Evolutionary conservation across 2,329 filamentous ascomycete genomes (phyloP).

Genomic region (Nothopassalora personata): DNA sequence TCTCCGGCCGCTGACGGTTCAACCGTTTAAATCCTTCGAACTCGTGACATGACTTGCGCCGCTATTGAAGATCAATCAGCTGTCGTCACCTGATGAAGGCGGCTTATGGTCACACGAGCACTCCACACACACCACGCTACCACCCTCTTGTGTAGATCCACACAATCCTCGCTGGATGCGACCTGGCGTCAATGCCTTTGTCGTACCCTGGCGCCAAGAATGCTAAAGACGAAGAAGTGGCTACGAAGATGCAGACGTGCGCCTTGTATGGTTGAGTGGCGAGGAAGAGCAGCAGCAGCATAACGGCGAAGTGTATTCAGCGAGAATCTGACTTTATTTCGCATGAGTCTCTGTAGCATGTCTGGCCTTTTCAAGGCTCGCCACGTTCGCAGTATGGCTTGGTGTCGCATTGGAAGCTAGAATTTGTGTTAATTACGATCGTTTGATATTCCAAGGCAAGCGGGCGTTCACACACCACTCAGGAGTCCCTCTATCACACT

Average conservation of each 20-base stretch:
- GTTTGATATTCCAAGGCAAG: not conserved
- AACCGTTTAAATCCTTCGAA: no score
- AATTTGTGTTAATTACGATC: no score
- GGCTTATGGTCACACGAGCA: no score
- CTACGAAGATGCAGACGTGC: not conserved
- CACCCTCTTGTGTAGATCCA: no score
- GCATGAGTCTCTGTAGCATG: not conserved
- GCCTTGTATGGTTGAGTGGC: not conserved
- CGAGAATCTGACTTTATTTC: not conserved
- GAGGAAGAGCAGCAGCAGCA: not conserved
- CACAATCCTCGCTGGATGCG: no score
- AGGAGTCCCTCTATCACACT: slow-evolving; percentile 5
- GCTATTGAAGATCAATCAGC: no score
- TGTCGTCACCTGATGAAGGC: no score
- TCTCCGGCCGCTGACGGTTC: no score
- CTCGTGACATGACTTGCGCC: no score
- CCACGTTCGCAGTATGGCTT: slow-evolving; percentile 18
- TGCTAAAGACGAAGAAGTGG: not conserved
- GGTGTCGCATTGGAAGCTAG: slow-evolving; percentile 14
- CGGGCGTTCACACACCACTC: slow-evolving; percentile 5
- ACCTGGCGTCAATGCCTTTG: not conserved
- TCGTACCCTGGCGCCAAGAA: not conserved
- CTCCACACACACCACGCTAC: no score
- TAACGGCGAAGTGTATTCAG: not conserved
- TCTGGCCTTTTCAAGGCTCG: not conserved